Conservation (phyloP, 148 eudicot species). For the Vaccinium darrowii region DNA sequence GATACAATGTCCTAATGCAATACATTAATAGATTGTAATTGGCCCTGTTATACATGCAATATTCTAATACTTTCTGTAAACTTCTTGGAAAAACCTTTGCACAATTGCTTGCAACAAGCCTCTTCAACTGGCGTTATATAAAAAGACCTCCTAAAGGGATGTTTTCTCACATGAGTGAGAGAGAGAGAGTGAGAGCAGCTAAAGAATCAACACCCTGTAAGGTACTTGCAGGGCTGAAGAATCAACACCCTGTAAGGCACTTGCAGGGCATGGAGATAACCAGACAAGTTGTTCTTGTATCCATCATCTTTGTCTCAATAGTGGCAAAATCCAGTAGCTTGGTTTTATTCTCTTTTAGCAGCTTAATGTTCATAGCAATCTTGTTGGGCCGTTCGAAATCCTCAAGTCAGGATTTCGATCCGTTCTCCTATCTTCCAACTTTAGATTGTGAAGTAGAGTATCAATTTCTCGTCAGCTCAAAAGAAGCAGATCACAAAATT, state of each 20-base stretch:
- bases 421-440: neutral
- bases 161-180: neutral
- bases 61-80: conserved; percentile 13
- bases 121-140: conserved; percentile 5
- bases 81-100: conserved; percentile 5
- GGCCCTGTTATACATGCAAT: neutral
- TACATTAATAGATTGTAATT: neutral
- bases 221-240: neutral
- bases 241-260: neutral
- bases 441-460: conserved; percentile 11
- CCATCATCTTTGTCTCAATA: conserved; percentile 10
- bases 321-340: conserved; percentile 10
- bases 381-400: conserved; percentile 4
- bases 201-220: neutral
- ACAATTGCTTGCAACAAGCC: conserved; percentile 1
- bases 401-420: neutral
- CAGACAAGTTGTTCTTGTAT: neutral
- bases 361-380: neutral
- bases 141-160: neutral
- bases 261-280: conserved; percentile 15
- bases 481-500: neutral
- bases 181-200: conserved; percentile 7
- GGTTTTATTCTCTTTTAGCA: conserved; percentile 3
- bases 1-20: neutral
- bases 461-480: neutral